Base-by-base conservation (phyloP, 805 yeast genomes). In the Jamesozyma jinghongensis region DNA sequence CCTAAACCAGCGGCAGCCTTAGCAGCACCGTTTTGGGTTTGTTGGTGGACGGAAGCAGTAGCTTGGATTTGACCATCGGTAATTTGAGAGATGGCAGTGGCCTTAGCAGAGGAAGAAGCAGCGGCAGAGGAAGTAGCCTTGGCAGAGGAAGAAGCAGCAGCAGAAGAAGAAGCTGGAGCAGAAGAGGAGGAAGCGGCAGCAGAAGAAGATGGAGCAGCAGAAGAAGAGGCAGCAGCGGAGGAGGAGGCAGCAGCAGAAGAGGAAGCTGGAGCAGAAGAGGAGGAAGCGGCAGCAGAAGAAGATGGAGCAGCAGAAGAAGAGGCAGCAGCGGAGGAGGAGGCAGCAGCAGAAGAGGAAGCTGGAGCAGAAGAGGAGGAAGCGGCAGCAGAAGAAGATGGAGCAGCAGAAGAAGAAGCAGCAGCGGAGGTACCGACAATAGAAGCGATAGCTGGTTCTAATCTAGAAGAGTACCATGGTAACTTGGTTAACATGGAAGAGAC, bases 391-490 rank as follows among this genome's bases (percentile, higher is more conserved):
- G 45, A 40, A 31, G 50, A 40, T 16, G 54, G n/a, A n/a, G 32
- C 14, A 22, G 34, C 14, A 14, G 37, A 25, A n/a, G 32, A 4
- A 14, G 40, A 34, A 34, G 44, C 27, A 12, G 40, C 35, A 34
- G 44, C 32, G 17, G 33, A 1, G 28, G 33, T 3, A 32, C 19
- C 32, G 6, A 36, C 16, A 19, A 18, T 13, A 12, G 32, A 18
- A 13, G 20, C 34, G 14, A 40, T 25, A 26, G 28, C 47, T 13
- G 57, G 48, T 30, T 43, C 47, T n/a, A 60, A 31, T 46, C 63
- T 57, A 29, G 52, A 40, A 13, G 59, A 51, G 47, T 57, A 63
- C 67, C 67, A 63, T 47, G 67, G 63, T 57, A 36, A 35, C 32
- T 35, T 37, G 18, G 64, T 53, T 27, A 62, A 48, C 41, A 56